Evolutionary conservation across 75 land plant genomes (phyloP), one percentile per base, ranked within the genome.

Genomic region (Selaginella tamariscina): DNA sequence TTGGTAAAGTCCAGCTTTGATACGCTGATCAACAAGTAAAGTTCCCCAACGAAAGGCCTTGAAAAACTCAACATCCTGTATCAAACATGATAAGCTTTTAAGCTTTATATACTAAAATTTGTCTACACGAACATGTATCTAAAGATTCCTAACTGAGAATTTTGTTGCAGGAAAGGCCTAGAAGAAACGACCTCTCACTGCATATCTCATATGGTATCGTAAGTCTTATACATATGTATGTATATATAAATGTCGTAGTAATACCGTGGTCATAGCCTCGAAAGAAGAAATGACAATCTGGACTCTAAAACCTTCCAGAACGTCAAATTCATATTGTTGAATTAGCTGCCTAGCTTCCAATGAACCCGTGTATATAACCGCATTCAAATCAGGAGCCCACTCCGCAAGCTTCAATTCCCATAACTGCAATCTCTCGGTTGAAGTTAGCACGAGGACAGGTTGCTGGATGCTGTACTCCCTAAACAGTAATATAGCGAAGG

Each of bases 371-470:
- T 89, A 89, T 56, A 81, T 69, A 27, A 87, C 79, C 57, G 78
- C 55, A 73, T 82, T 77, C 0, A 79, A 27, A n/a, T 71, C 65
- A 65, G 84, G 76, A n/a, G 79, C 84, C 71, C 74, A 73, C 1
- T 64, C 70, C 2, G 24, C 2, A n/a, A 89, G 72, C 64, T 81
- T 81, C 71, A 57, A 31, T 67, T 82, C 88, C 95, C 95, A 89
- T 8, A 20, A 27, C 26, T 68, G 57, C 30, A 87, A 44, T 0
- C 66, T 32, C 55, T 32, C 13, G 0, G 77, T 57, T 20, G 78
- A 33, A 29, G 81, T 73, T 33, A 89, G 79, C 31, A 89, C 67
- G 30, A 86, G 79, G 30, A 80, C 73, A 69, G 94, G 94, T 49
- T 71, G 73, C 27, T 70, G 63, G 24, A 72, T 68, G 62, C 69